Evolutionary conservation across 163 green algal species (phyloP), one percentile per base, ranked within the genome.

Genomic region (Smithsoniella earleae): DNA sequence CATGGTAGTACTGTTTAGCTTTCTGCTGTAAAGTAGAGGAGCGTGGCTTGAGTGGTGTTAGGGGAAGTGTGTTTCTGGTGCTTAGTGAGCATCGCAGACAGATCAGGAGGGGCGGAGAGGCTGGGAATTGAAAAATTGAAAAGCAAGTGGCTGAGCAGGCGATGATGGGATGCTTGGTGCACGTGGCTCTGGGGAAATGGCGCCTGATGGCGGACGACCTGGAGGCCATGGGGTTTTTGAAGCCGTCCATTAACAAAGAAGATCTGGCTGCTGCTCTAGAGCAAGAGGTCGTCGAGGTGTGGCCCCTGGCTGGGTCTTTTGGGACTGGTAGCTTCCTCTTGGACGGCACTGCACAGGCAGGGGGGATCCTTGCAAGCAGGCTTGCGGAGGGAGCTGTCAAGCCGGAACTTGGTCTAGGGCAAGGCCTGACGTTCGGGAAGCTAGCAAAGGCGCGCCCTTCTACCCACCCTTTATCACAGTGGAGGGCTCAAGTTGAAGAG

Each of bases 131-230:
- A n/a, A n/a, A n/a, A n/a, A n/a, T n/a, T n/a, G n/a, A n/a, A n/a
- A n/a, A n/a, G n/a, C n/a, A n/a, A n/a, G n/a, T n/a, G n/a, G n/a
- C n/a, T 49, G 40, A 22, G 31, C 49, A 80, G 75, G 81, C 77
- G 34, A 89, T 89, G 81, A 79, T 88, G 52, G 52, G 74, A 22
- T 77, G 75, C 2, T 75, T 91, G 31, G 52, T 80, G 46, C 80
- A 85, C 62, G 52, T 80, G 52, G 66, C 46, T n/a, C 34, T 78
- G 10, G 63, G 49, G 28, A 62, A 82, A 52, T 86, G 79, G 77
- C 16, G 31, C 27, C 43, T 22, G 27, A 66, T 86, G 8, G 73
- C 62, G 27, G 16, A 78, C 27, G 81, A 84, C 76, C 43, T 86
- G 43, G 76, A 75, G 1, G 77, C 46, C 13, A 80, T 85, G 74